A percentile compares a stretch with the other conserved stretches of the same genome.
Evolutionary conservation across 2,329 filamentous ascomycete genomes (phyloP).

Genomic region (Penicillium janthinellum): DNA sequence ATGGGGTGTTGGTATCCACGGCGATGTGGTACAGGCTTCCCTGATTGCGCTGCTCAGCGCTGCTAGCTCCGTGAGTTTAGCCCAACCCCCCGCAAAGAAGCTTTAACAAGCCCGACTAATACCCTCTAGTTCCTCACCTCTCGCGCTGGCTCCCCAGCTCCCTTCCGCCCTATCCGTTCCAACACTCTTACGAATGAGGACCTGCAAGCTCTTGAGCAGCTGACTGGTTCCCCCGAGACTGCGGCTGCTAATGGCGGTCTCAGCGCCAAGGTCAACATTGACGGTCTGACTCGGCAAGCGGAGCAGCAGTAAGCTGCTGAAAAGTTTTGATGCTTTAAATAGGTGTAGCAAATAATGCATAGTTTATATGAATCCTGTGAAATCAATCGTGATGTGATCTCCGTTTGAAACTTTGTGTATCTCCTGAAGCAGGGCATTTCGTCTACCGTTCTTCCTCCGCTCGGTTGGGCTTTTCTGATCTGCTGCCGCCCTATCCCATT

Average conservation of each 20-base stretch:
- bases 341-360: slow-evolving; percentile 4
- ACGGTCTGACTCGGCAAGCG: slow-evolving; percentile 41
- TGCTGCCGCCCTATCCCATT: too few relatives aligned
- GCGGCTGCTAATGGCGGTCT: slow-evolving; percentile 30
- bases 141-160: slow-evolving; percentile 67
- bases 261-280: slow-evolving; percentile 40
- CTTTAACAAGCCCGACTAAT: background rate
- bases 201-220: slow-evolving; percentile 46
- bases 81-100: background rate
- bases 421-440: too few relatives aligned
- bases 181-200: slow-evolving; percentile 52
- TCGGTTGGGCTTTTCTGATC: too few relatives aligned
- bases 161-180: slow-evolving; percentile 61
- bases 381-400: background rate
- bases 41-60: slow-evolving; percentile 83
- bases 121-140: slow-evolving; percentile 68
- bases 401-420: background rate
- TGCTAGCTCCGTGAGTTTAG: slow-evolving; percentile 72
- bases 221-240: slow-evolving; percentile 32
- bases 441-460: too few relatives aligned
- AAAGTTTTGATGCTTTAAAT: slow-evolving; percentile 13
- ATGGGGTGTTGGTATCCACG: slow-evolving; percentile 64
- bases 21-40: slow-evolving; percentile 88
- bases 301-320: slow-evolving; percentile 30
- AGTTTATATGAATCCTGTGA: background rate